A percentile compares a stretch with the other conserved stretches of the same genome.
Conservation (phyloP, 768 basidiomycete species). For the Serendipita vermifera region DNA sequence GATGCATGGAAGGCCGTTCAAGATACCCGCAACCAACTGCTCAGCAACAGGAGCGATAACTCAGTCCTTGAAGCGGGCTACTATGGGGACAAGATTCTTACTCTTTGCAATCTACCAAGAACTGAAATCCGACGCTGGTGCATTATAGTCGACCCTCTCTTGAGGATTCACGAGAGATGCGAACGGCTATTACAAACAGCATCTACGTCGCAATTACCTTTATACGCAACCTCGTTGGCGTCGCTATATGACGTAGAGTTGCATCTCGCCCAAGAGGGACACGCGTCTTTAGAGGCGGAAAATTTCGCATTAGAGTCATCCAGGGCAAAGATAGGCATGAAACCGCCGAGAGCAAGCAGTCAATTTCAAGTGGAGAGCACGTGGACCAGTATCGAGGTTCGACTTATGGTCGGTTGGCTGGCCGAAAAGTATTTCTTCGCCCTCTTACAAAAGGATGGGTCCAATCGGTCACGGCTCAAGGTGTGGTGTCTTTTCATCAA, state of each 20-base stretch:
- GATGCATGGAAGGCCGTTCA: no score
- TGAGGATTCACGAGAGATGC: slow-evolving; percentile 34
- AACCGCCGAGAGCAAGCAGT: slow-evolving; percentile 43
- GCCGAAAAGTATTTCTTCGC: slow-evolving; percentile 31
- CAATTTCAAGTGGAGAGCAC: slow-evolving; percentile 50
- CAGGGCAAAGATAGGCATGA: slow-evolving; percentile 40
- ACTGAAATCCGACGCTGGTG: no score
- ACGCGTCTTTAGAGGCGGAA: slow-evolving; percentile 30
- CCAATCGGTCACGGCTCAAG: slow-evolving; percentile 23
- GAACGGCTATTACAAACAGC: slow-evolving; percentile 30
- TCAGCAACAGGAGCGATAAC: slow-evolving; percentile 29
- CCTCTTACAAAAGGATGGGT: slow-evolving; percentile 17
- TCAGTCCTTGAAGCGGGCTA: no score
- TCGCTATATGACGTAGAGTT: slow-evolving; percentile 39
- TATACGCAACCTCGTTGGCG: slow-evolving; percentile 49
- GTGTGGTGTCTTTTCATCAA: slow-evolving; percentile 36
- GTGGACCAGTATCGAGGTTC: slow-evolving; percentile 40
- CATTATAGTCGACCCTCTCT: no score
- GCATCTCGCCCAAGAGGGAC: slow-evolving; percentile 23
- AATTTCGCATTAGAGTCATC: slow-evolving; percentile 41
- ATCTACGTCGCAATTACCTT: slow-evolving; percentile 42
- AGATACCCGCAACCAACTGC: slow-evolving; percentile 22
- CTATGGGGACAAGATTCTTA: no score
- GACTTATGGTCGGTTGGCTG: slow-evolving; percentile 38
- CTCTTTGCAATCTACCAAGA: no score